Base-by-base conservation (phyloP, 2,329 filamentous ascomycete genomes). In the Sordariomycetes sp. region DNA sequence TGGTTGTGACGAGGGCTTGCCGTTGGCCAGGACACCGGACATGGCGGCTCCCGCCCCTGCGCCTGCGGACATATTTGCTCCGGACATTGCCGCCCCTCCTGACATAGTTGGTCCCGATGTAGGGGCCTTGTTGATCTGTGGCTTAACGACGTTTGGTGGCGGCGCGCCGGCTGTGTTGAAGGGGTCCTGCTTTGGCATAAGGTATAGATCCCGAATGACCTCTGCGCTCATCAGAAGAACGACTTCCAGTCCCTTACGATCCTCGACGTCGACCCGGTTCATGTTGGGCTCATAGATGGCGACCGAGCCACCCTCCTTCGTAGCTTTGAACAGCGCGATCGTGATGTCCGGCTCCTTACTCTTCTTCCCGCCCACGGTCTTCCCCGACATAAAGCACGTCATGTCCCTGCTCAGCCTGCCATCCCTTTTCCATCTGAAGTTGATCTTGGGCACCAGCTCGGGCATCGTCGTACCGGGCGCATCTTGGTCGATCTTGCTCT, bases 281-380 rank as follows among this genome's bases (percentile, higher is more conserved):
- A 96, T 68, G 52, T 96, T 96, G 5, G 90, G 85, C 57, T 98
- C 85, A 63, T 96, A 95, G 27, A 98, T 71, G 3, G 88, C 94
- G 38, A 96, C 59, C 20, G 57, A 52, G 23, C 61, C 64, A 46
- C 88, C 84, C 31, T 65, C 60, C 45, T 76, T 80, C 18, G 80
- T 67, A 14, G 73, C 71, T 44, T 82, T 79, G 66, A 88, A 94
- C 47, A 96, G 72, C 3, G 86, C 87, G n/a, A 96, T 71, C 0
- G 87, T 88, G 46, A 96, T 96, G 58, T 96, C 92, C 0, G 92
- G 90, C 54, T 98, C 92, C 53, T 85, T 90, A 63, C 70, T 83
- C 65, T 85, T 85, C 58, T 80, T 85, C n/a, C 76, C 76, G 16
- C 74, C 76, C 0, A 82, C 74, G 10, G 76, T 82, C 53, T 79